phyloP scores from a whole-genome alignment of 2,329 filamentous ascomycete species.

The Aspergillus amoenus region DNA sequence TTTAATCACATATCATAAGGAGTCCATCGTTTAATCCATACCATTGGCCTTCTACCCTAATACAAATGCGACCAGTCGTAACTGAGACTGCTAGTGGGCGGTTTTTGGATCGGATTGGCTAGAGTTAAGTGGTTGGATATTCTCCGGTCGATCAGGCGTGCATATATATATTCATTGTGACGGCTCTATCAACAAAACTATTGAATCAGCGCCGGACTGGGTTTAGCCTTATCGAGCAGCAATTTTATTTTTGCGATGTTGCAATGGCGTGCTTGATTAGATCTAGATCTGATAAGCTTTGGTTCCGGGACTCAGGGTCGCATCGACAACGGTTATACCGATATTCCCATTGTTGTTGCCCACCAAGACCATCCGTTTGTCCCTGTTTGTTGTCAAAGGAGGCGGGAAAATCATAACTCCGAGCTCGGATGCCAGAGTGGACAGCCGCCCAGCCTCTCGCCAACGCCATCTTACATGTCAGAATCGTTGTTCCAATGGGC shows the following conservation, averaged over 20 bases:
- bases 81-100: conserved; percentile 67
- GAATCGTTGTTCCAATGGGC: background rate
- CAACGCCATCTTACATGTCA: background rate
- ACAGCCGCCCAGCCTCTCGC: background rate
- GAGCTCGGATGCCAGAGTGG: background rate
- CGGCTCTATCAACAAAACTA: background rate
- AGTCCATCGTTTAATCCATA: too few species aligned
- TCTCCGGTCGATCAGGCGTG: background rate
- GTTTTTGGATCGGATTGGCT: conserved; percentile 46
- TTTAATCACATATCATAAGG: conserved; percentile 72
- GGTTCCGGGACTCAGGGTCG: too few species aligned
- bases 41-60: conserved; percentile 67
- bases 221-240: background rate
- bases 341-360: too few species aligned
- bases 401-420: conserved; percentile 1
- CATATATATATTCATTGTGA: background rate
- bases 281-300: background rate
- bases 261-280: background rate
- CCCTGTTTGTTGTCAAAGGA: background rate
- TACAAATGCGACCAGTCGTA: conserved; percentile 64
- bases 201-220: background rate
- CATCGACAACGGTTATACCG: too few species aligned
- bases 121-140: background rate
- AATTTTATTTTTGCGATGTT: background rate
- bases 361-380: too few species aligned